Evolutionary conservation across 768 basidiomycete species (phyloP).

Genomic region (Rhodosporidiobolus sp.): DNA sequence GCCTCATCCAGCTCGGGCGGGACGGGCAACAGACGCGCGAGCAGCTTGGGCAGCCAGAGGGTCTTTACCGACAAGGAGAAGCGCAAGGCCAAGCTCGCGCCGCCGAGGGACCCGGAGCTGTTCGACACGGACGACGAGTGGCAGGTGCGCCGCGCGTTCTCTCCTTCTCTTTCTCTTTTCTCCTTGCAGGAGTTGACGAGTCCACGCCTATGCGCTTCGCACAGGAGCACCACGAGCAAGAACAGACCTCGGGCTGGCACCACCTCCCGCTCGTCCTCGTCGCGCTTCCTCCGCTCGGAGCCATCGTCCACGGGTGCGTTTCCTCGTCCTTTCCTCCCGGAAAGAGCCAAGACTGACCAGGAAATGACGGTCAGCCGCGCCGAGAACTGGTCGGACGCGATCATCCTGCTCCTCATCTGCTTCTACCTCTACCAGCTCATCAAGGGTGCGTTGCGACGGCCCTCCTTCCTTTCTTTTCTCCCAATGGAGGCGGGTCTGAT

Average conservation of each 20-base stretch:
- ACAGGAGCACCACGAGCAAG: constrained; percentile 19
- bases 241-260: constrained; percentile 27
- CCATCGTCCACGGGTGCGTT: constrained; percentile 42
- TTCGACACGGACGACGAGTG: constrained; percentile 14
- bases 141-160: background rate
- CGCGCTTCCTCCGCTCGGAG: constrained; percentile 43
- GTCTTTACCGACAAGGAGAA: background rate
- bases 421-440: constrained; percentile 47
- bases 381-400: constrained; percentile 45
- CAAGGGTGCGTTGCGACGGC: constrained; percentile 33
- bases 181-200: background rate
- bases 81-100: constrained; percentile 7
- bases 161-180: background rate
- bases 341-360: background rate
- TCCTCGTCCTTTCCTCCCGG: too few relatives aligned
- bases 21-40: too few relatives aligned
- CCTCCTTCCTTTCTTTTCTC: background rate
- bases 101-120: constrained; percentile 6
- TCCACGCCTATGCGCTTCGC: too few relatives aligned
- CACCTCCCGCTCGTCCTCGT: constrained; percentile 46
- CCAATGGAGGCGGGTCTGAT: too few relatives aligned
- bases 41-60: too few relatives aligned
- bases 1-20: too few relatives aligned
- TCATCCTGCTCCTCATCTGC: constrained; percentile 44
- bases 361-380: constrained; percentile 14